A percentile compares a stretch with the other conserved stretches of the same genome.
These are phyloP conservation scores for Thymus quinquecostatus DNA, from an alignment of 257 asterid genomes.

Conservation along the genomic window DNA sequence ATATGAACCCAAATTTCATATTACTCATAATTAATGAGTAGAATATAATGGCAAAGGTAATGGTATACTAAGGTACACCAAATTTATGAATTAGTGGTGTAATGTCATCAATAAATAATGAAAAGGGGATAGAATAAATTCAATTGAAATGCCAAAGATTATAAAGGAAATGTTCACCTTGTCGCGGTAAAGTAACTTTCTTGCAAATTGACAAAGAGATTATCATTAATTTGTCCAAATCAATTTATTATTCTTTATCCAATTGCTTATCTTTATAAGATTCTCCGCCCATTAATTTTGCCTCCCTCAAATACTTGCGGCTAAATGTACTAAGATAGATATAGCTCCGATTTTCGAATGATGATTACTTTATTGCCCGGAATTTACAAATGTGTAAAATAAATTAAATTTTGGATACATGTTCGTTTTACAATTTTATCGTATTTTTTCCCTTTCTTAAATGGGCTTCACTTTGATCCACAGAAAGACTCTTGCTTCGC, in stretches of 20 bases:
- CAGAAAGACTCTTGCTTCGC: too few species aligned
- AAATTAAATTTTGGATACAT: too few species aligned
- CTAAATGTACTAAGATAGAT: too few species aligned
- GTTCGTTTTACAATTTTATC: too few species aligned
- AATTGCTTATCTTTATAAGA: not conserved
- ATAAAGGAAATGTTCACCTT: not conserved
- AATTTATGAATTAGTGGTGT: slow-evolving; percentile 12
- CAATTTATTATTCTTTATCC: not conserved
- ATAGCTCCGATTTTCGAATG: too few species aligned
- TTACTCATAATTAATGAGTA: too few species aligned
- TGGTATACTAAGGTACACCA: not conserved
- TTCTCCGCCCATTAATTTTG: slow-evolving; percentile 6
- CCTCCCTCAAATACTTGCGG: too few species aligned
- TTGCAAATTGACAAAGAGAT: not conserved
- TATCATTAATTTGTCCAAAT: not conserved
- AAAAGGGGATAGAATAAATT: not conserved
- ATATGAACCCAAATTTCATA: too few species aligned
- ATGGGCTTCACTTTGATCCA: too few species aligned
- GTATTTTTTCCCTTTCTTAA: too few species aligned
- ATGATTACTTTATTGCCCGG: too few species aligned
- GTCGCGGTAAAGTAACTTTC: slow-evolving; percentile 17
- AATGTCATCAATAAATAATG: not conserved
- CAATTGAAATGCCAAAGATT: slow-evolving; percentile 14
- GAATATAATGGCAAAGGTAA: not conserved
- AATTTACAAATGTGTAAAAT: too few species aligned